phyloP scores from a whole-genome alignment of 2,329 filamentous ascomycete species.

The Ophiostoma ips region DNA sequence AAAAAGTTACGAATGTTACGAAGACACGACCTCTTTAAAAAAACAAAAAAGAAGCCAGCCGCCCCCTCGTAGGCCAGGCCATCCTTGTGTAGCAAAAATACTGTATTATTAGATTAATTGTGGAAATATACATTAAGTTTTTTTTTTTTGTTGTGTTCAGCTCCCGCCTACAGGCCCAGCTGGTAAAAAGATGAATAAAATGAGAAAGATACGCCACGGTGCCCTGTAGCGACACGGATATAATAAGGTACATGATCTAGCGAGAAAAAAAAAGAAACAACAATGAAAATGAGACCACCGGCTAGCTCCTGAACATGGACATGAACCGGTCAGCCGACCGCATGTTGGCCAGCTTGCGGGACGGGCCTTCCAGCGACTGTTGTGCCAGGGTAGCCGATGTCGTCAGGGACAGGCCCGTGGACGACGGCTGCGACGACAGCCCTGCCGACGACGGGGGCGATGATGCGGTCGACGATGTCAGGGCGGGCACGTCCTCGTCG shows the following conservation, averaged over 20 bases:
- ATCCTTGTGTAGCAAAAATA: no score
- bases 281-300: neutral
- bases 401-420: constrained; percentile 12
- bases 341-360: constrained; percentile 11
- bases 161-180: no score
- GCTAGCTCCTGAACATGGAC: constrained; percentile 30
- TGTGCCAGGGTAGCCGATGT: neutral
- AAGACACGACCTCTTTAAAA: no score
- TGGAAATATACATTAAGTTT: no score
- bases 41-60: no score
- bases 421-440: constrained; percentile 3
- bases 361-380: neutral
- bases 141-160: no score
- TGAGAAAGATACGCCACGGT: neutral
- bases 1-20: neutral
- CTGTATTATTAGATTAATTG: neutral
- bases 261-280: neutral
- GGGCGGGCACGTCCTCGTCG: neutral
- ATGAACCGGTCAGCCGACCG: constrained; percentile 26
- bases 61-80: no score
- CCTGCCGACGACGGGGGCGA: constrained; percentile 5
- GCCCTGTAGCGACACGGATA: neutral
- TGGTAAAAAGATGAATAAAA: neutral
- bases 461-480: neutral
- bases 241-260: no score